Conservation (phyloP, 805 yeast genomes). For the Pichia occidentalis region DNA sequence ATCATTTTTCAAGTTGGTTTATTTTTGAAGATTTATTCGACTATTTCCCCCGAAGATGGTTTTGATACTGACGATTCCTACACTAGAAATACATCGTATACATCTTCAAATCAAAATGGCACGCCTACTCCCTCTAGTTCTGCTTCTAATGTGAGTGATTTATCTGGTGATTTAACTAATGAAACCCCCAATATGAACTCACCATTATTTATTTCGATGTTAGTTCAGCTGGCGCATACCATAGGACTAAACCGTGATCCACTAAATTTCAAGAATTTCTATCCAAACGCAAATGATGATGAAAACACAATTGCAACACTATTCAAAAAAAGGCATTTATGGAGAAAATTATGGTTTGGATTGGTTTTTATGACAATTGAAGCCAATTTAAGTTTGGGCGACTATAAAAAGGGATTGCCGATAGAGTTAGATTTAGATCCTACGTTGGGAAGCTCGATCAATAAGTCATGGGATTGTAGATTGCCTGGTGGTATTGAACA, state of each 20-base stretch:
- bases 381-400: conserved; percentile 32
- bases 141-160: conserved; percentile 26
- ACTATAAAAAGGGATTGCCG: conserved; percentile 31
- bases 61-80: conserved; percentile 37
- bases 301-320: conserved; percentile 26
- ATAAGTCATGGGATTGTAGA: conserved; percentile 33
- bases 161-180: conserved; percentile 31
- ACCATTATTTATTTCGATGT: conserved; percentile 29
- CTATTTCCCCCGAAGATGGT: conserved; percentile 53
- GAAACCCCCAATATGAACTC: conserved; percentile 33
- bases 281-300: conserved; percentile 23
- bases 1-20: conserved; percentile 54
- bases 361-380: conserved; percentile 30
- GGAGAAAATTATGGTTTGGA: conserved; percentile 37
- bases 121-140: background rate
- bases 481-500: conserved; percentile 34
- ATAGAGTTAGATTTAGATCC: conserved; percentile 34
- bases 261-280: conserved; percentile 32
- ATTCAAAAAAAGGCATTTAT: conserved; percentile 32
- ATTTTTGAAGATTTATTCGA: conserved; percentile 48
- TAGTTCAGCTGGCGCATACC: conserved; percentile 39
- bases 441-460: conserved; percentile 26
- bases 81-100: conserved; percentile 28
- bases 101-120: conserved; percentile 9
- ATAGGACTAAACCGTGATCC: conserved; percentile 47